These are phyloP conservation scores for Zasmidium citrigriseum DNA, from an alignment of 2,329 filamentous ascomycete genomes.

Conservation along the genomic window DNA sequence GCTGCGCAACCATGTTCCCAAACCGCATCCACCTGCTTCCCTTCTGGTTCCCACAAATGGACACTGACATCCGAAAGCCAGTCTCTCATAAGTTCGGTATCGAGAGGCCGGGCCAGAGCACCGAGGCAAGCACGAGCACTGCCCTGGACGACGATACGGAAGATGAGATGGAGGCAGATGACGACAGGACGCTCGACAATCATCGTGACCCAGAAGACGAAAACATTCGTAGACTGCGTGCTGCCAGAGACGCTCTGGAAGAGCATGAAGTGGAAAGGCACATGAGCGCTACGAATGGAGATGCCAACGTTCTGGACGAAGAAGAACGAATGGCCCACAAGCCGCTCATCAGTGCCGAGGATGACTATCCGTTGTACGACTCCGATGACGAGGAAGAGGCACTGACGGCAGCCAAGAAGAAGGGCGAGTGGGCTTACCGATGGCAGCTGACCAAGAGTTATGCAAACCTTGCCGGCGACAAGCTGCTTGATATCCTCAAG, in stretches of 20 bases:
- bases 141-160: conserved; percentile 76
- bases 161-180: conserved; percentile 59
- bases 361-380: conserved; percentile 87
- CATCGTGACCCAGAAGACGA: conserved; percentile 44
- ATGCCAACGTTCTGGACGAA: conserved; percentile 61
- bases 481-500: conserved; percentile 37
- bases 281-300: conserved; percentile 47
- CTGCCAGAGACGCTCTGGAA: conserved; percentile 52
- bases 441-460: conserved; percentile 55
- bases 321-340: conserved; percentile 78
- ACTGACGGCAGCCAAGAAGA: conserved; percentile 73
- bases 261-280: conserved; percentile 52
- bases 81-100: conserved; percentile 88
- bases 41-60: conserved; percentile 99
- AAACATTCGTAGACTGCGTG: conserved; percentile 50
- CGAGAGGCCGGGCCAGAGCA: conserved; percentile 72
- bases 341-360: conserved; percentile 54
- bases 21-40: conserved; percentile 85
- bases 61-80: conserved; percentile 94
- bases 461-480: conserved; percentile 47
- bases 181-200: conserved; percentile 53
- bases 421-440: conserved; percentile 77
- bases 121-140: conserved; percentile 74
- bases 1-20: conserved; percentile 83
- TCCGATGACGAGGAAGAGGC: conserved; percentile 75